Base-by-base conservation (phyloP, 805 yeast genomes). In the Kuraishia ogatae region DNA sequence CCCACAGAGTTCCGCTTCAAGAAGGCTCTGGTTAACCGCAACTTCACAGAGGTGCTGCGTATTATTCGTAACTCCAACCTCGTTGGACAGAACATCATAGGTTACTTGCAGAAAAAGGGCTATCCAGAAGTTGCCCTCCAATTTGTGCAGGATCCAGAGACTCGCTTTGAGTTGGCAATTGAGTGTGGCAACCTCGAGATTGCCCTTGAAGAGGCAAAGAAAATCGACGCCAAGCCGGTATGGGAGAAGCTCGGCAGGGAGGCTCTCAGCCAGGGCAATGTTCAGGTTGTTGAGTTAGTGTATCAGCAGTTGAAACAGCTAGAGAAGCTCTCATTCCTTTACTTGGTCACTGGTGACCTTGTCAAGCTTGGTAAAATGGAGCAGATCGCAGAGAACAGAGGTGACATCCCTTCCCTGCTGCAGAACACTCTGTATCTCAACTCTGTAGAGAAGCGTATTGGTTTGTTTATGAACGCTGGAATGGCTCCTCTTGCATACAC, bases 1-100 rank as follows among this genome's bases (percentile, higher is more conserved):
- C 97, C 98, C 48, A 93, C 98, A 39, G 99, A 94, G 74, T 94
- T 89, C 75, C 82, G 97, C 64, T 94, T 94, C 81, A 94, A 94
- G 77, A 87, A 84, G 66, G 96, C 99, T 8, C 76, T 94, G 61
- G 87, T 93, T 48, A 89, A 86, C 74, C 87, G 85, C 68, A 90
- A 94, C 70, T 93, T 90, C 74, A 83, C 82, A 61, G 99, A 94
- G 72, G 98, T 94, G 20, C 78, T 92, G 61, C 82, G 97, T 61
- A 83, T 94, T 61, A 94, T 94, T 70, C 85, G 83, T 66, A 83
- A 80, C 56, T 92, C 98, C 22, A 91, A 89, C 65, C 79, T 94
- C 66, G 99, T 94, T 53, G 99, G 99, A 60, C 97, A 96, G 75
- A 90, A 92, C 69, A 94, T 94, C 66, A 92, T 94, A 68, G 94